These are phyloP conservation scores for Populus simonii DNA, from an alignment of 345 rosid species.

Conservation along the genomic window DNA sequence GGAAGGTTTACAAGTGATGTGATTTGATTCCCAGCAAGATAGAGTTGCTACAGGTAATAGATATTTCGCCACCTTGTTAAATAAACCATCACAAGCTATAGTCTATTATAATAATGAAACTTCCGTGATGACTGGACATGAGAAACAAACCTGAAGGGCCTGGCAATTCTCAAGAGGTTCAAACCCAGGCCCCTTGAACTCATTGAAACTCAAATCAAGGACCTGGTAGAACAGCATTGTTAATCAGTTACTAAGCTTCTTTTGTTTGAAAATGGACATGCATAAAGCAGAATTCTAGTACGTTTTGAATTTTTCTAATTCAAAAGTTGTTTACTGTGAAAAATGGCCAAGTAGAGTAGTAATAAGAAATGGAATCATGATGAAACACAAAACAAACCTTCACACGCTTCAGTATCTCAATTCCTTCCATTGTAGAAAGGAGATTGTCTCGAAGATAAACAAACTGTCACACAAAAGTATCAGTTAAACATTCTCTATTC, in stretches of 20 bases:
- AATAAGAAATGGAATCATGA: not conserved
- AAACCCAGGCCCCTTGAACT: slow-evolving; percentile 97
- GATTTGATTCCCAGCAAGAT: slow-evolving; percentile 98
- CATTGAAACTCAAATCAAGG: slow-evolving; percentile 97
- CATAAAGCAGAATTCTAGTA: not conserved
- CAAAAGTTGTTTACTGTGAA: not conserved
- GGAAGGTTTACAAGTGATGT: slow-evolving; percentile 91
- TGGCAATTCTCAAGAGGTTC: slow-evolving; percentile 95
- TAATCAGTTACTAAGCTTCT: slow-evolving; percentile 5
- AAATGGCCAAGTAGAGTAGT: not conserved
- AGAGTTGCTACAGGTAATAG: slow-evolving; percentile 68
- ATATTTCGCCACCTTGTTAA: slow-evolving; percentile 23
- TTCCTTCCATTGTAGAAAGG: slow-evolving; percentile 76
- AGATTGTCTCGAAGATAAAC: slow-evolving; percentile 97
- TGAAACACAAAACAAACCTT: slow-evolving; percentile 55
- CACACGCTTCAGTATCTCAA: slow-evolving; percentile 86
- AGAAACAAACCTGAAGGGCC: slow-evolving; percentile 69
- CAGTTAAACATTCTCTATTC: slow-evolving; percentile 3
- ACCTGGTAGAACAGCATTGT: slow-evolving; percentile 47
- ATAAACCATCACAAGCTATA: slow-evolving; percentile 7
- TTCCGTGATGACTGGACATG: slow-evolving; percentile 13
- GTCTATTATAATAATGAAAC: slow-evolving; percentile 1
- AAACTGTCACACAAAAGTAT: slow-evolving; percentile 58
- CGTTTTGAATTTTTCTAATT: not conserved
- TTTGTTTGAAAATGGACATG: not conserved